Base-by-base conservation (phyloP, 495 filamentous ascomycete species). In the Thozetella sp. region DNA sequence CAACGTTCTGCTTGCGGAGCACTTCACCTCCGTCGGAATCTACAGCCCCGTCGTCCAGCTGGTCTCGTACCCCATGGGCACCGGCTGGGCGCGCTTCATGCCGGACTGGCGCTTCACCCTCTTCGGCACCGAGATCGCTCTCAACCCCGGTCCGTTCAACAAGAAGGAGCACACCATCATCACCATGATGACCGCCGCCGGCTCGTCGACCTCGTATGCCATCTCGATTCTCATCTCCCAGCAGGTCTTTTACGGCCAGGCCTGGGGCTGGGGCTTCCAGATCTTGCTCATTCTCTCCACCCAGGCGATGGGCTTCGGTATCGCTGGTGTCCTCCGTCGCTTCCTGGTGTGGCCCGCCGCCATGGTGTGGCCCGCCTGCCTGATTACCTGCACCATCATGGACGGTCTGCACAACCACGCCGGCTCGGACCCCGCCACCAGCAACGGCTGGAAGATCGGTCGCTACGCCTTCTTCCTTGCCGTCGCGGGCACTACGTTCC, bases 121-220 rank as follows among this genome's bases (percentile, higher is more conserved):
- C 2, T 23, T 82, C 54, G 77, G 80, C 26, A 85, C 83, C 68
- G 85, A 85, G 43, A 10, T 10, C 43, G 6, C 43, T 57, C 65
- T 90, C n/a, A 91, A 88, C 54, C 88, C 87, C 4, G 86, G 90
- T 34, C 86, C 82, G 34, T 93, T 93, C 72, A 93, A 91, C 70
- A 86, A 87, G 71, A 93, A 93, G 66, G 90, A 93, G 70, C 90
- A 93, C 78, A 86, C 86, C 25, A 71, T 93, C 57, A 90, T 93
- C 64, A 87, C 88, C 22, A 85, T 90, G 62, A 93, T 92, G 89
- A 72, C 73, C 37, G 73, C 73, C 11, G 75, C 81, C 57, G 80
- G 80, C 15, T 77, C 76, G 24, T 76, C 77, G 15, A 70, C 74
- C 50, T 64, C 80, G n/a, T 81, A 82, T 64, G 71, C 78, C 3